A percentile compares a stretch with the other conserved stretches of the same genome.
Conservation (phyloP, 2,329 filamentous ascomycete genomes). For the Coniochaeta prunicola region DNA sequence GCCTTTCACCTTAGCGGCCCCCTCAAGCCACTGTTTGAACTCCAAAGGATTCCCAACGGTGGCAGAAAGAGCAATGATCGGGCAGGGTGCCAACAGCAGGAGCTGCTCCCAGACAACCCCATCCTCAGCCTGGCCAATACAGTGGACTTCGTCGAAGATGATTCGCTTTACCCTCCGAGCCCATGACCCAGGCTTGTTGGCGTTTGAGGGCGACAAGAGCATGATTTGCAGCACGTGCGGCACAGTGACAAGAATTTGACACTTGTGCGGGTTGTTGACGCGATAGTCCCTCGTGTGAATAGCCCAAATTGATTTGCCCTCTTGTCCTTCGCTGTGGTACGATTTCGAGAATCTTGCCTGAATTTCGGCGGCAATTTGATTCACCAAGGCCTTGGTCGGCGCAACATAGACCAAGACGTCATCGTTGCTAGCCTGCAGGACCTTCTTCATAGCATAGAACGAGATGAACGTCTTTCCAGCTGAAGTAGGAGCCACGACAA, state of each 20-base stretch:
- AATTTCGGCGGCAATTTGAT: constrained; percentile 75
- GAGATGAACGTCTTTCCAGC: constrained; percentile 80
- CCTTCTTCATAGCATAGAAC: constrained; percentile 76
- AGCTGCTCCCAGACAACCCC: constrained; percentile 75
- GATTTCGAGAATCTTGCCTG: constrained; percentile 67
- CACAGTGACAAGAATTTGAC: constrained; percentile 71
- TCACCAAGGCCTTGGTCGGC: constrained; percentile 75
- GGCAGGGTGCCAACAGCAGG: constrained; percentile 65
- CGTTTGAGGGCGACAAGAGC: constrained; percentile 59
- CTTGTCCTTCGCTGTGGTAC: constrained; percentile 36
- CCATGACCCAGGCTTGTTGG: constrained; percentile 49
- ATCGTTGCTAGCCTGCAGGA: constrained; percentile 61
- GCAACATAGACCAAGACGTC: constrained; percentile 72
- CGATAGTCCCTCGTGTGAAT: constrained; percentile 71
- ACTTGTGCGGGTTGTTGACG: constrained; percentile 65
- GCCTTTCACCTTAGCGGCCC: constrained; percentile 56
- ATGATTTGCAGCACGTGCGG: constrained; percentile 75
- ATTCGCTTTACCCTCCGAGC: constrained; percentile 62
- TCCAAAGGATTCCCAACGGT: constrained; percentile 70
- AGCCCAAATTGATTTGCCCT: constrained; percentile 65
- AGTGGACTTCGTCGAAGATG: constrained; percentile 79
- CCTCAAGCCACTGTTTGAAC: constrained; percentile 61
- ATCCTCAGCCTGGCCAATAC: constrained; percentile 69
- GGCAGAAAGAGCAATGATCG: constrained; percentile 71
- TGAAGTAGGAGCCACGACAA: constrained; percentile 71